Conservation (phyloP, 2,329 filamentous ascomycete genomes). For the Aspergillus fructus region DNA sequence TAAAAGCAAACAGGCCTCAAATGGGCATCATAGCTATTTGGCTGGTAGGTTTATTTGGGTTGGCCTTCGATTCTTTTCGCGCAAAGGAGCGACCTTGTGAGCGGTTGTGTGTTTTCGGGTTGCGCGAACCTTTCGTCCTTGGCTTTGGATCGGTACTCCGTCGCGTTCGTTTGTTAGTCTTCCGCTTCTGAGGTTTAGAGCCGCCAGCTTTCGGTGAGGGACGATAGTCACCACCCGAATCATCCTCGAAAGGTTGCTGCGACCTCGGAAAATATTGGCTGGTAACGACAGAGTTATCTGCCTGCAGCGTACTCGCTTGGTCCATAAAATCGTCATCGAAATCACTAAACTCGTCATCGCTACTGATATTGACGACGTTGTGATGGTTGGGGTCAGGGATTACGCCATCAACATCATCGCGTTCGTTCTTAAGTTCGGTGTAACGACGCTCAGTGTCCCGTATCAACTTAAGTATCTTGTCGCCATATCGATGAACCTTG, state of each 20-base stretch:
- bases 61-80: slow-evolving; percentile 27
- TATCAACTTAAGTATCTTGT: slow-evolving; percentile 44
- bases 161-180: slow-evolving; percentile 25
- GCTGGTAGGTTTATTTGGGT: slow-evolving; percentile 27
- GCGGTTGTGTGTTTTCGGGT: slow-evolving; percentile 23
- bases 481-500: slow-evolving; percentile 46
- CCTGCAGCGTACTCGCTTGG: slow-evolving; percentile 23
- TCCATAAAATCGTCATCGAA: slow-evolving; percentile 32
- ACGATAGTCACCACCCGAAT: slow-evolving; percentile 23
- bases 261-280: slow-evolving; percentile 36
- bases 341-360: slow-evolving; percentile 32
- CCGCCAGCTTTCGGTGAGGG: slow-evolving; percentile 15
- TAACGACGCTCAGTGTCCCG: slow-evolving; percentile 41
- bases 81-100: slow-evolving; percentile 21
- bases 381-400: slow-evolving; percentile 47
- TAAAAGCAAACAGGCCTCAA: slow-evolving; percentile 19
- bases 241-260: slow-evolving; percentile 21
- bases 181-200: slow-evolving; percentile 26
- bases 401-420: slow-evolving; percentile 49
- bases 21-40: slow-evolving; percentile 42
- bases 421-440: slow-evolving; percentile 45
- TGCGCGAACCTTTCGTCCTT: slow-evolving; percentile 26
- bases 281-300: slow-evolving; percentile 27
- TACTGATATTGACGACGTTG: slow-evolving; percentile 46
- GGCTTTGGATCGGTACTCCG: slow-evolving; percentile 23